phyloP scores from a whole-genome alignment of 805 yeast genomes.

The Candida lessepsii region DNA sequence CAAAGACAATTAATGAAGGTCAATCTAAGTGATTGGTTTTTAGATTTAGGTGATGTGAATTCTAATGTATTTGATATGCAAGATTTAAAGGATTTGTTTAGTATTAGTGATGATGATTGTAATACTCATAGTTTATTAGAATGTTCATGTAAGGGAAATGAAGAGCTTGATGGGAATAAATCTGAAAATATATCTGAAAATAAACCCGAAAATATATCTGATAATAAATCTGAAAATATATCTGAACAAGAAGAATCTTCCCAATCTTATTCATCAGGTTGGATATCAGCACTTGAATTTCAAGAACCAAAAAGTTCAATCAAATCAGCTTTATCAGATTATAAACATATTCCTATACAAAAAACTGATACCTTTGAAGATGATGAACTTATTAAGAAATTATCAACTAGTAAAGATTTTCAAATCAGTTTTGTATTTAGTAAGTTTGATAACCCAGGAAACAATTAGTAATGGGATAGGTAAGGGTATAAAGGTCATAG shows the following conservation, averaged over 20 bases:
- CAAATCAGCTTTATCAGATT: conserved; percentile 58
- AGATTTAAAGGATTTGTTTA: conserved; percentile 75
- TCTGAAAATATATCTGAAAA: background rate
- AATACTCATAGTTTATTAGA: conserved; percentile 78
- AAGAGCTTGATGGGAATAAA: conserved; percentile 10
- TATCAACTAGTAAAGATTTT: conserved; percentile 5
- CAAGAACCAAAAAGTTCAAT: conserved; percentile 44
- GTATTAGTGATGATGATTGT: conserved; percentile 50
- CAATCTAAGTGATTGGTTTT: conserved; percentile 71
- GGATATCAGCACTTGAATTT: conserved; percentile 58
- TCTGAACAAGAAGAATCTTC: too few relatives aligned
- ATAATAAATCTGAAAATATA: too few relatives aligned
- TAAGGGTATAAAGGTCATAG: too few relatives aligned
- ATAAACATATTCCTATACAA: conserved; percentile 58
- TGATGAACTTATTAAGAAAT: conserved; percentile 9
- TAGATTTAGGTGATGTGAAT: conserved; percentile 48
- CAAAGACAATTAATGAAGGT: conserved; percentile 87
- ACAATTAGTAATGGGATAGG: too few relatives aligned
- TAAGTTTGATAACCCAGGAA: conserved; percentile 26
- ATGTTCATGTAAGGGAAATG: conserved; percentile 56
- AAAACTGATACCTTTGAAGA: conserved; percentile 2
- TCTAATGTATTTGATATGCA: conserved; percentile 66
- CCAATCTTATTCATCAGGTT: conserved; percentile 24
- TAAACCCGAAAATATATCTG: too few relatives aligned
- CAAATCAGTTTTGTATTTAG: conserved; percentile 41